These are phyloP conservation scores for Sclerotinia spermophila DNA, from an alignment of 2,329 filamentous ascomycete species.

Conservation along the genomic window DNA sequence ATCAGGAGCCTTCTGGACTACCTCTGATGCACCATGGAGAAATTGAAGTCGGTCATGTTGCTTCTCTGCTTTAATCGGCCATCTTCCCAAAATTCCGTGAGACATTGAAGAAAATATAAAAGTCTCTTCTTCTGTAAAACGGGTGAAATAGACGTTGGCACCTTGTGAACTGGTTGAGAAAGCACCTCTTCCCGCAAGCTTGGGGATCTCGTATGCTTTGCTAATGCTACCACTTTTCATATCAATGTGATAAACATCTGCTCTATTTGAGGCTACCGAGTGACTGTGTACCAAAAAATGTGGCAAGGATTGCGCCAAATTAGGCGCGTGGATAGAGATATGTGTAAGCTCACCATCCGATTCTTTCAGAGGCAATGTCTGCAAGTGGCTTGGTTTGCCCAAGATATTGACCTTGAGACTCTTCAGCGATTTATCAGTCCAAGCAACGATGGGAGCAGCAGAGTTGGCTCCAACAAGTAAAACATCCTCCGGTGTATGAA, in stretches of 20 bases:
- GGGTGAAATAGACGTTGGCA: slow-evolving; percentile 84
- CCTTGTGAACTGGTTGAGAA: slow-evolving; percentile 76
- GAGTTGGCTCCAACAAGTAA: slow-evolving; percentile 74
- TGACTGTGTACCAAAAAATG: slow-evolving; percentile 85
- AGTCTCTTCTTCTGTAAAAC: slow-evolving; percentile 71
- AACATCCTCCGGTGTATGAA: slow-evolving; percentile 60
- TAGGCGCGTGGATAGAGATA: slow-evolving; percentile 68
- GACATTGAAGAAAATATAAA: slow-evolving; percentile 72
- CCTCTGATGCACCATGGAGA: slow-evolving; percentile 73
- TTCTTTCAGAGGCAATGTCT: slow-evolving; percentile 50
- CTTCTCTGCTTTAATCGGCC: slow-evolving; percentile 53
- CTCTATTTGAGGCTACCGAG: slow-evolving; percentile 68
- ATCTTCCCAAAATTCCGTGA: slow-evolving; percentile 70
- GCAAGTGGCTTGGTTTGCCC: slow-evolving; percentile 51
- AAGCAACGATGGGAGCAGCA: slow-evolving; percentile 69
- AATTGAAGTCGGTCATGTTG: slow-evolving; percentile 43
- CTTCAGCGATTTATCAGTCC: slow-evolving; percentile 61
- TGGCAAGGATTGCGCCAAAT: slow-evolving; percentile 64
- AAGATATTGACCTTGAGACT: slow-evolving; percentile 71
- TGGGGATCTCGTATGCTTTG: slow-evolving; percentile 79
- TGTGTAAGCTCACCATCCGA: slow-evolving; percentile 51
- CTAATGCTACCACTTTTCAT: slow-evolving; percentile 63
- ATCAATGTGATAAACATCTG: slow-evolving; percentile 81
- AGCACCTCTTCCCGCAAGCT: slow-evolving; percentile 64
- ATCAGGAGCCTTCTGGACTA: slow-evolving; percentile 64